A percentile compares a stretch with the other conserved stretches of the same genome.
These are phyloP conservation scores for Sclerotinia sclerotiorum DNA, from an alignment of 2,329 filamentous ascomycete species.

Conservation along the genomic window DNA sequence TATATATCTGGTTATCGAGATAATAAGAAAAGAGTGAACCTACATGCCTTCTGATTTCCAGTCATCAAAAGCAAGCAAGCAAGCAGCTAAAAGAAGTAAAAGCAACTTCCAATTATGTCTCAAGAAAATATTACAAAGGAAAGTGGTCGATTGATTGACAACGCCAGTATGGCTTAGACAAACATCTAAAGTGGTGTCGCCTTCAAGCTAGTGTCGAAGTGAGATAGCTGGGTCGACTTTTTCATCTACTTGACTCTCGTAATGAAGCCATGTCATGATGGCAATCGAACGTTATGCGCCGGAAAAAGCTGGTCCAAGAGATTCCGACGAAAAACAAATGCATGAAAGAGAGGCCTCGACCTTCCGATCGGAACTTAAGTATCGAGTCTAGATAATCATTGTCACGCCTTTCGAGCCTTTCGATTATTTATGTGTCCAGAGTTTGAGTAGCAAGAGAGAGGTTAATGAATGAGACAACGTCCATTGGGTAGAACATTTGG, in stretches of 20 bases:
- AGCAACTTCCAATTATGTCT: too few species aligned
- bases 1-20: background rate
- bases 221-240: background rate
- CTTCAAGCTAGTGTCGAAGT: background rate
- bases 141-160: background rate
- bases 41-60: background rate
- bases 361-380: background rate
- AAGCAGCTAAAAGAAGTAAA: background rate
- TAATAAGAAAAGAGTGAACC: background rate
- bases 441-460: background rate
- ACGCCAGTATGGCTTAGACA: background rate
- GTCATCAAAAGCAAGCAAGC: background rate
- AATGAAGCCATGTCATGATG: background rate
- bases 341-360: too few species aligned
- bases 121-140: background rate
- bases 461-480: background rate
- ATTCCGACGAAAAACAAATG: too few species aligned
- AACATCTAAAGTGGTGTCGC: background rate
- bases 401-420: background rate
- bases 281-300: background rate
- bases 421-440: background rate
- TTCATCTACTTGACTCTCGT: background rate
- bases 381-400: background rate
- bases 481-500: background rate
- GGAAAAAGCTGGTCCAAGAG: too few species aligned